Evolutionary conservation across 306 rosid species (phyloP).

Genomic region (Acmispon strigosus): DNA sequence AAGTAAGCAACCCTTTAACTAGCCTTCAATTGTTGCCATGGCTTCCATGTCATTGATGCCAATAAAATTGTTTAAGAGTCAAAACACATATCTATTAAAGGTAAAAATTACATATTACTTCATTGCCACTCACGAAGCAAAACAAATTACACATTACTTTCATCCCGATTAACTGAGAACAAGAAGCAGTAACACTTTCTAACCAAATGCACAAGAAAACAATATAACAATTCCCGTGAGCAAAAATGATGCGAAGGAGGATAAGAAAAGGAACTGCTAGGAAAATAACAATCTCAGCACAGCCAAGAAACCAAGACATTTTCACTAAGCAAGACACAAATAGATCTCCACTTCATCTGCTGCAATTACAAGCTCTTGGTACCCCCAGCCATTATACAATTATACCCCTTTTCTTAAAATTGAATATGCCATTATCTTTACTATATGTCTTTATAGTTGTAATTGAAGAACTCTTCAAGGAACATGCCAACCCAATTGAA

Average conservation of each 20-base stretch:
- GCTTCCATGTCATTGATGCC: not conserved
- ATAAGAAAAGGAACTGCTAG: not conserved
- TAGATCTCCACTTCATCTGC: constrained; percentile 16
- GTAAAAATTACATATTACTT: not conserved
- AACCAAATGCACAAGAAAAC: not conserved
- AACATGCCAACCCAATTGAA: constrained; percentile 27
- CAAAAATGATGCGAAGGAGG: not conserved
- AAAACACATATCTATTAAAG: not conserved
- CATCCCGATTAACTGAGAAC: not conserved
- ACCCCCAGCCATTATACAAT: constrained; percentile 29
- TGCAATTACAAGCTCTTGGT: constrained; percentile 27
- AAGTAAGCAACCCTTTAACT: not conserved
- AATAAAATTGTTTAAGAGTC: not conserved
- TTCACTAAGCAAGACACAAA: constrained; percentile 15
- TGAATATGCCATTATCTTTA: constrained; percentile 20
- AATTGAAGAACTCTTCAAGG: constrained; percentile 20
- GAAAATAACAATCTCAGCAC: not conserved
- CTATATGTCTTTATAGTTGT: constrained; percentile 36
- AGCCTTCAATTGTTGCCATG: not conserved
- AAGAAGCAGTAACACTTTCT: not conserved
- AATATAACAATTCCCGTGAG: not conserved
- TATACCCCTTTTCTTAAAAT: constrained; percentile 23
- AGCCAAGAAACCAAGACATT: not conserved
- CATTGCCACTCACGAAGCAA: not conserved
- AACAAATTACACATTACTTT: not conserved